phyloP scores from a whole-genome alignment of 2,329 filamentous ascomycete species.

The Pseudogymnoascus sp. region DNA sequence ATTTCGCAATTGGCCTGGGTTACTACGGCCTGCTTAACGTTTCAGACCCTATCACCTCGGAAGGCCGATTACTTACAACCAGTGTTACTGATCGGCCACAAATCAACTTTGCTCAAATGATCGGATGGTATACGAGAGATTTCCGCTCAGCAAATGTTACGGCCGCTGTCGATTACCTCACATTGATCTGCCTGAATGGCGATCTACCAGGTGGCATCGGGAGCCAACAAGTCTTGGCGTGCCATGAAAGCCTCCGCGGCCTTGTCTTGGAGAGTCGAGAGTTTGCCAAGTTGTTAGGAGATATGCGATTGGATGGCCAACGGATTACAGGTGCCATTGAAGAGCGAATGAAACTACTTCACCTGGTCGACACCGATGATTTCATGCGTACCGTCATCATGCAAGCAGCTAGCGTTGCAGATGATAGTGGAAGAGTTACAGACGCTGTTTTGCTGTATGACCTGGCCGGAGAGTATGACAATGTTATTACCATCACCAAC shows the following conservation, averaged over 20 bases:
- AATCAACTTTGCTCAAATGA: constrained; percentile 87
- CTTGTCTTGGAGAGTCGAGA: constrained; percentile 94
- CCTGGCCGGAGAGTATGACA: constrained; percentile 89
- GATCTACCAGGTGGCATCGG: constrained; percentile 70
- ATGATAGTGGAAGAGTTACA: constrained; percentile 86
- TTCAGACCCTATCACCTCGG: constrained; percentile 66
- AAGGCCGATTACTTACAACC: constrained; percentile 60
- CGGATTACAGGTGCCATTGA: constrained; percentile 84
- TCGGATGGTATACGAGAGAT: constrained; percentile 91
- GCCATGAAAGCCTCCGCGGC: constrained; percentile 87
- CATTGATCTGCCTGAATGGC: constrained; percentile 82
- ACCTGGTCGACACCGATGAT: constrained; percentile 68
- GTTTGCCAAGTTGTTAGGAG: constrained; percentile 87
- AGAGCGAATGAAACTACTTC: constrained; percentile 72
- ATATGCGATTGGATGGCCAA: constrained; percentile 77
- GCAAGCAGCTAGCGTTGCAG: constrained; percentile 83
- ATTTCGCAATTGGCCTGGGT: constrained; percentile 82
- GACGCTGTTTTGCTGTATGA: constrained; percentile 94
- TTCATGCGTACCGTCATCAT: constrained; percentile 89
- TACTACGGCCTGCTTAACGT: constrained; percentile 87
- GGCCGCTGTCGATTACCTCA: constrained; percentile 87
- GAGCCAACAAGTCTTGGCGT: constrained; percentile 69
- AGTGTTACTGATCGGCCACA: constrained; percentile 66
- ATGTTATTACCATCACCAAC: constrained; percentile 83
- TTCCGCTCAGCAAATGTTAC: constrained; percentile 87